Base-by-base conservation (phyloP, 2,329 filamentous ascomycete genomes). In the Colletotrichum sansevieriae region DNA sequence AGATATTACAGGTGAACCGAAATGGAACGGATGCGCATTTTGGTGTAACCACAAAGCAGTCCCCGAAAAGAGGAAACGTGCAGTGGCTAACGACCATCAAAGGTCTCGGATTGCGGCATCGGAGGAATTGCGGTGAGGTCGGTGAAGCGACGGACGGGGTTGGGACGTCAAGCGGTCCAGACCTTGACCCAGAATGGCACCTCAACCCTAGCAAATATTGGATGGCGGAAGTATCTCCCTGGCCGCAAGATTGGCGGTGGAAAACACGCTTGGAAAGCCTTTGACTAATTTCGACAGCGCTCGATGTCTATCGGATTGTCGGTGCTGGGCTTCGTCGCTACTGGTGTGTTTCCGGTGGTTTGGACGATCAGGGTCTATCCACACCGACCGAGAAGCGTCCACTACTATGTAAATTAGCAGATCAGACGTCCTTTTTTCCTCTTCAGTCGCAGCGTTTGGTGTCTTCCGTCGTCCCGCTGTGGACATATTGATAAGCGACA, bases 341-440 rank as follows among this genome's bases (percentile, higher is more conserved):
- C 65, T 68, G 65, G 65, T 62, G 55, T 41, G 65, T 68, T 68
- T 68, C 62, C 60, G 49, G 18, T 51, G 47, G 47, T 55, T 54
- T 47, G 43, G 63, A 58, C 37, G 51, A 70, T 68, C 67, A 70
- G 67, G 67, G 67, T 70, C 67, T 63, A 70, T 70, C 67, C 67
- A 67, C 67, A 70, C 51, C 54, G 55, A 49, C 39, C 33, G 33
- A 41, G 35, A 33, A 47, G n/a, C 18, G 13, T 33, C 6, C 9
- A 33, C 61, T 43, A n/a, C n/a, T n/a, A n/a, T n/a, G n/a, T n/a
- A 56, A 35, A 11, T 25, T 56, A 52, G 60, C 33, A 59, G 35
- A 52, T 52, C 25, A 52, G 46, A n/a, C 15, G 54, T 55, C 35
- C n/a, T 33, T 52, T 33, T 25, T 33, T 12, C 20, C 22, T 64